A percentile compares a stretch with the other conserved stretches of the same genome.
Evolutionary conservation across 148 eudicot species (phyloP).

Genomic region (Spergularia bocconei): DNA sequence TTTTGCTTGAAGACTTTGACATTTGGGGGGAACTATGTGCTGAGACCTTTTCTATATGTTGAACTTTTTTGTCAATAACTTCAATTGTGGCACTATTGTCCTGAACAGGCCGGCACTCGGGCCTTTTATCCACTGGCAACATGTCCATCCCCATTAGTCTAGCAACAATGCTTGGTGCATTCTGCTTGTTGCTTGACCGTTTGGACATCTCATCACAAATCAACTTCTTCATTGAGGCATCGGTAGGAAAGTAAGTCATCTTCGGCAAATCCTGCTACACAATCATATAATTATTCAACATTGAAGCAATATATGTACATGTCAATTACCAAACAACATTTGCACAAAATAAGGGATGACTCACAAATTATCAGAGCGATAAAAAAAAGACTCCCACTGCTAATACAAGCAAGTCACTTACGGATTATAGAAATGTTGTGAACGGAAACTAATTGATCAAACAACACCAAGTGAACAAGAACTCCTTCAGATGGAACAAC

Average conservation of each 20-base stretch:
- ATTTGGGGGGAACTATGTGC: slow-evolving; percentile 26
- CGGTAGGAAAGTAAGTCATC: slow-evolving; percentile 37
- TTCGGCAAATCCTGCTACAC: slow-evolving; percentile 43
- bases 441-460: background rate
- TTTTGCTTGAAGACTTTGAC: slow-evolving; percentile 41
- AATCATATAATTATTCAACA: slow-evolving; percentile 23
- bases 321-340: background rate
- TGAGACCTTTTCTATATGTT: slow-evolving; percentile 41
- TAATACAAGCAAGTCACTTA: background rate
- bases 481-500: background rate
- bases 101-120: slow-evolving; percentile 30
- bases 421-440: background rate
- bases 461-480: background rate
- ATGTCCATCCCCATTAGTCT: slow-evolving; percentile 93
- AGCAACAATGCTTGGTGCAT: slow-evolving; percentile 80
- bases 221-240: slow-evolving; percentile 77
- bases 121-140: slow-evolving; percentile 47
- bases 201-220: slow-evolving; percentile 62
- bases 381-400: background rate
- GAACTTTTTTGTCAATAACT: slow-evolving; percentile 28
- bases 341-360: too few relatives aligned
- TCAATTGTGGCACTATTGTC: slow-evolving; percentile 28
- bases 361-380: background rate
- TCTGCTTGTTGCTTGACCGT: slow-evolving; percentile 46
- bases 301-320: background rate